These are phyloP conservation scores for Phytopythium vexans DNA, from an alignment of 352 stramenopile species.

Conservation along the genomic window DNA sequence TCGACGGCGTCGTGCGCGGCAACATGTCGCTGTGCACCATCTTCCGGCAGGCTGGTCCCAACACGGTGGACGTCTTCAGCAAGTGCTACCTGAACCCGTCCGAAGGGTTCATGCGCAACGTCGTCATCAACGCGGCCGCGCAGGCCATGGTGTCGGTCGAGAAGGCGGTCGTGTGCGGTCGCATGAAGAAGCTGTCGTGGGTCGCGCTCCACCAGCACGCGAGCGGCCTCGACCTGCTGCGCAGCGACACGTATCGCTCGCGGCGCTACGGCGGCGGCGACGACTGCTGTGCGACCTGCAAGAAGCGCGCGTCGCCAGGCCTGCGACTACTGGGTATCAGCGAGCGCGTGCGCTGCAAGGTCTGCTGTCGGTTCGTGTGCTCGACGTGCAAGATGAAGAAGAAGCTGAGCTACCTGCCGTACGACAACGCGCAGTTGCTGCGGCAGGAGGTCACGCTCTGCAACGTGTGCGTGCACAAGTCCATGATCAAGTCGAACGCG, in stretches of 20 bases:
- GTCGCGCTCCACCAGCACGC: slow-evolving; percentile 25
- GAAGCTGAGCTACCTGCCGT: slow-evolving; percentile 25
- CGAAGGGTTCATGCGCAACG: slow-evolving; percentile 15
- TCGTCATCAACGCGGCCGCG: slow-evolving; percentile 14
- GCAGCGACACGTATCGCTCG: background rate
- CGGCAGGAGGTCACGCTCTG: slow-evolving; percentile 35
- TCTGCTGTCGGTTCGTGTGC: slow-evolving; percentile 51
- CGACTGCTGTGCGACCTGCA: slow-evolving; percentile 34
- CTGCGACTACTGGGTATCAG: slow-evolving; percentile 14
- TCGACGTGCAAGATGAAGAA: slow-evolving; percentile 54
- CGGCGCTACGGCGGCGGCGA: slow-evolving; percentile 4
- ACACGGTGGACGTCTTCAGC: slow-evolving; percentile 24
- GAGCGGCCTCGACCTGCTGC: slow-evolving; percentile 6
- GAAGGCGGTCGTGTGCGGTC: slow-evolving; percentile 39
- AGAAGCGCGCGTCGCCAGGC: slow-evolving; percentile 17
- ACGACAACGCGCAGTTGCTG: slow-evolving; percentile 15
- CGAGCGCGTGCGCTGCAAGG: slow-evolving; percentile 20
- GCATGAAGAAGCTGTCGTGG: slow-evolving; percentile 73
- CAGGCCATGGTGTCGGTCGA: slow-evolving; percentile 29
- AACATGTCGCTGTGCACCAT: slow-evolving; percentile 54
- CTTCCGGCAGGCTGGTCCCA: slow-evolving; percentile 27
- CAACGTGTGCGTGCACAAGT: slow-evolving; percentile 35
- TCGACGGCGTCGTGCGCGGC: slow-evolving; percentile 30
- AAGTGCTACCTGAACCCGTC: slow-evolving; percentile 15
- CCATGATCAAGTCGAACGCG: slow-evolving; percentile 29